Base-by-base conservation (phyloP, 495 filamentous ascomycete genomes). In the Penicillium simplicissimum region DNA sequence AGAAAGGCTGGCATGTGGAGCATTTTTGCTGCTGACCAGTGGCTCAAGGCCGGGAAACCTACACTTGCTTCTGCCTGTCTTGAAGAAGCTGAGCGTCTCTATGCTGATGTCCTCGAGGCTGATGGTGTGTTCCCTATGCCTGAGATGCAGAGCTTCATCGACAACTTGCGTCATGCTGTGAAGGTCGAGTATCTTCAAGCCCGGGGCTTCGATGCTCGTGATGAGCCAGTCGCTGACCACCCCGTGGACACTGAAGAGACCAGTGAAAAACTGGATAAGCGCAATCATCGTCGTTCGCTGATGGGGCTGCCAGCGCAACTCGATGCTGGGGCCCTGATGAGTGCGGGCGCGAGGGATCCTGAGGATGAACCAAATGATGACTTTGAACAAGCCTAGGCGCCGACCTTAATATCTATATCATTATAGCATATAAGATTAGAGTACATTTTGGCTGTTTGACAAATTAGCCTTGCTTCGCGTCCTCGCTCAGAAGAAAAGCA, bases 1-100 rank as follows among this genome's bases (percentile, higher is more conserved):
- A 82, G 95, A 28, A 98, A 97, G 75, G 89, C 92, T 9, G 96
- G 90, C 0, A 83, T 97, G 72, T 98, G 96, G 94, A 89, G 86
- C 64, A 82, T 95, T 28, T 78, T 96, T 34, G 90, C 89, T 7
- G 88, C 93, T 1, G 89, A 96, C 53, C 82, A 86, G 3, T 98
- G 95, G 95, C 73, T 93, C 15, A 82, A 81, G 40, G 81, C 90
- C 38, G 84, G 82, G 8, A 90, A 92, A 55, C 83, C 81, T 35
- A 78, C 86, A 15, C 87, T 91, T 63, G 88, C 90, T 14, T 88
- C 89, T 53, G 76, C 81, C 13, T 90, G 89, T 63, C 76, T 96
- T 14, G 85, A 89, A 52, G 85, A 88, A 57, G 91, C 90, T 0
- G 76, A 86, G 25, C 80, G 78, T 57, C 83, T 91, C 53, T 96